A percentile compares a stretch with the other conserved stretches of the same genome.
Evolutionary conservation across 192 early-diverging fungal species (phyloP).

Genomic region (Coemansia sp.): DNA sequence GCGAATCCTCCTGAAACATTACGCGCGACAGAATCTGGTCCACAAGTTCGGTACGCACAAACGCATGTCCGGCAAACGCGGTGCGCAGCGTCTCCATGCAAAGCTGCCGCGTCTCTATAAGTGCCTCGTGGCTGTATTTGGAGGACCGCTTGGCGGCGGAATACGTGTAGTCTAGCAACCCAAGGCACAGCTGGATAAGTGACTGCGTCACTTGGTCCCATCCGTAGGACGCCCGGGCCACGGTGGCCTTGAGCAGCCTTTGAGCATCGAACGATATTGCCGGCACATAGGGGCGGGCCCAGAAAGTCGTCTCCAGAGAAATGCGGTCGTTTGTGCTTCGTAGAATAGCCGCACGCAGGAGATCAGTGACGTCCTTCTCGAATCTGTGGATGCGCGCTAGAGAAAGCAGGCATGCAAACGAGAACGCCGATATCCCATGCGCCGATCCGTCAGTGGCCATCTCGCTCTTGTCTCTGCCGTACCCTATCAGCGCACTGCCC

Average conservation of each 20-base stretch:
- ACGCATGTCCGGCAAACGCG: conserved; percentile 59
- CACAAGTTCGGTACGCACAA: conserved; percentile 69
- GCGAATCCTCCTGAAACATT: conserved; percentile 29
- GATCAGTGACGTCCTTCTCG: conserved; percentile 55
- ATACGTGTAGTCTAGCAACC: conserved; percentile 20
- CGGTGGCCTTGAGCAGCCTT: conserved; percentile 19
- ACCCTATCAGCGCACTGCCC: conserved; percentile 31
- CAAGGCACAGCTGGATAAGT: conserved; percentile 41
- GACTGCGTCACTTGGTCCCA: conserved; percentile 54
- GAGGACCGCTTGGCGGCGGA: conserved; percentile 13
- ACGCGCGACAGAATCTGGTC: conserved; percentile 59
- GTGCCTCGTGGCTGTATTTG: conserved; percentile 18
- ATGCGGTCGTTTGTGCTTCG: conserved; percentile 27
- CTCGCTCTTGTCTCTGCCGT: conserved; percentile 57
- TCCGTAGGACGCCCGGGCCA: conserved; percentile 29
- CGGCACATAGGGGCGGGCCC: conserved; percentile 18
- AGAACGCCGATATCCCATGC: conserved; percentile 58
- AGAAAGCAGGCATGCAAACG: conserved; percentile 66
- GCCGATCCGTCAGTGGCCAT: conserved; percentile 20
- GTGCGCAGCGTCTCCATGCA: conserved; percentile 24
- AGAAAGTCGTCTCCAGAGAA: conserved; percentile 9
- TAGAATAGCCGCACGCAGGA: conserved; percentile 28
- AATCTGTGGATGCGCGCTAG: conserved; percentile 72
- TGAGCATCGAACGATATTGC: conserved; percentile 1
- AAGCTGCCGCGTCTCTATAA: conserved; percentile 9